Evolutionary conservation across 176 grass and related monocot species (phyloP).

Genomic region (Dactylis glomerata): DNA sequence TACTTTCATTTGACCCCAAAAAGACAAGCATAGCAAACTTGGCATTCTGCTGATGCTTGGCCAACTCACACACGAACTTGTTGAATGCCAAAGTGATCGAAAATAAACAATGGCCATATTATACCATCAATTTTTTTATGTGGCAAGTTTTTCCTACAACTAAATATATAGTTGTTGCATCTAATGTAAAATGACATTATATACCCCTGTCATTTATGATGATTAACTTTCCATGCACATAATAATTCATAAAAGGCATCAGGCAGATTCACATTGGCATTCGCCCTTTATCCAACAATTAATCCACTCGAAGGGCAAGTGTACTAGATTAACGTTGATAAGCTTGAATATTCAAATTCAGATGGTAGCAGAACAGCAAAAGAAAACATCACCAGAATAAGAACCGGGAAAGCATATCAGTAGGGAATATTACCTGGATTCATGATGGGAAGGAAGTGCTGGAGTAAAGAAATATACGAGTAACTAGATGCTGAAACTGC

Average conservation of each 20-base stretch:
- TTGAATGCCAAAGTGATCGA: not conserved
- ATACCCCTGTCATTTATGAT: not conserved
- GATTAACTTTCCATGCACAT: not conserved
- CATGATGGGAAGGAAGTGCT: slow-evolving; percentile 96
- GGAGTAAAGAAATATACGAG: slow-evolving; percentile 81
- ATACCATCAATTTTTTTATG: not conserved
- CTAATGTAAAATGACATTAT: not conserved
- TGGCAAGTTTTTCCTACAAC: not conserved
- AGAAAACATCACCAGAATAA: not conserved
- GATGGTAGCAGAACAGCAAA: not conserved
- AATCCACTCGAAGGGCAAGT: not conserved
- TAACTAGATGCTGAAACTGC: slow-evolving; percentile 98
- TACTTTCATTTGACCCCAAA: not conserved
- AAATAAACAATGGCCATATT: slow-evolving; percentile 9
- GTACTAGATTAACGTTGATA: not conserved
- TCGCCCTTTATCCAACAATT: not conserved
- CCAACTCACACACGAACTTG: not conserved
- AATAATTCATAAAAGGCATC: not conserved
- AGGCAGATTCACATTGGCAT: not conserved
- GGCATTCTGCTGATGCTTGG: not conserved
- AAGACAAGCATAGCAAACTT: not conserved
- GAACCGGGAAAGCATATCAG: not conserved
- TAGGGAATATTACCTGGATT: slow-evolving; percentile 63
- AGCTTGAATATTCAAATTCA: not conserved
- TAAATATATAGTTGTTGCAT: not conserved